A percentile compares a stretch with the other conserved stretches of the same genome.
These are phyloP conservation scores for Jamesozyma hellenica DNA, from an alignment of 805 yeast genomes.

Conservation along the genomic window DNA sequence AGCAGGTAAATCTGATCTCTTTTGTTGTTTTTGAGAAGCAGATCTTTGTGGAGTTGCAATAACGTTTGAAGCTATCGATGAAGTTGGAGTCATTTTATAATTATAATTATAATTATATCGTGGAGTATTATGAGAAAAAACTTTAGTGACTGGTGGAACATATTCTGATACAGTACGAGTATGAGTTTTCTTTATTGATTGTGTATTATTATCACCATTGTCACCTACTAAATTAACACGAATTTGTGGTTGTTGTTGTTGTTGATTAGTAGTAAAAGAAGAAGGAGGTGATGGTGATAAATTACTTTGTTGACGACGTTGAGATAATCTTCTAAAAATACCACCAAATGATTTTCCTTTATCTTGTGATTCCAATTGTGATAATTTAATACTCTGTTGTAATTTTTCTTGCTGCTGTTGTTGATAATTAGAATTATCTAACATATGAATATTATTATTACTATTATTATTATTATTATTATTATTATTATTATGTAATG, in stretches of 20 bases:
- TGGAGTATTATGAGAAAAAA: conserved; percentile 26
- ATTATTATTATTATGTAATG: neutral
- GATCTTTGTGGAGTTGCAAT: conserved; percentile 18
- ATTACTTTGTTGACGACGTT: conserved; percentile 17
- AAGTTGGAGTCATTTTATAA: neutral
- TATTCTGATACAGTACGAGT: conserved; percentile 34
- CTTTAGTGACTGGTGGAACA: conserved; percentile 19
- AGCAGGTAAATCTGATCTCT: conserved; percentile 25
- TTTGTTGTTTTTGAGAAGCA: conserved; percentile 21
- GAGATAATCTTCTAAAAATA: conserved; percentile 29
- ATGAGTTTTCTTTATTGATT: conserved; percentile 18
- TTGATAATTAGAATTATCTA: conserved; percentile 16
- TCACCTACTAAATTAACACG: conserved; percentile 7
- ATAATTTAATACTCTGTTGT: conserved; percentile 5
- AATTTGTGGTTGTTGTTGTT: conserved; percentile 3
- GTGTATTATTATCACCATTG: neutral
- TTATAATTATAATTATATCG: neutral
- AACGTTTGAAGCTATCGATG: conserved; percentile 1
- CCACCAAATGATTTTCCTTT: conserved; percentile 24
- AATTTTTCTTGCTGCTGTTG: conserved; percentile 19
- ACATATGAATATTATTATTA: conserved; percentile 6
- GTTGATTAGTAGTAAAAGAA: conserved; percentile 1
- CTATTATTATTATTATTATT: neutral
- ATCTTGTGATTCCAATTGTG: conserved; percentile 15
- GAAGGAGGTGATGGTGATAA: conserved; percentile 5